phyloP scores from a whole-genome alignment of 352 stramenopile species.

The Elongisporangium senticosum region DNA sequence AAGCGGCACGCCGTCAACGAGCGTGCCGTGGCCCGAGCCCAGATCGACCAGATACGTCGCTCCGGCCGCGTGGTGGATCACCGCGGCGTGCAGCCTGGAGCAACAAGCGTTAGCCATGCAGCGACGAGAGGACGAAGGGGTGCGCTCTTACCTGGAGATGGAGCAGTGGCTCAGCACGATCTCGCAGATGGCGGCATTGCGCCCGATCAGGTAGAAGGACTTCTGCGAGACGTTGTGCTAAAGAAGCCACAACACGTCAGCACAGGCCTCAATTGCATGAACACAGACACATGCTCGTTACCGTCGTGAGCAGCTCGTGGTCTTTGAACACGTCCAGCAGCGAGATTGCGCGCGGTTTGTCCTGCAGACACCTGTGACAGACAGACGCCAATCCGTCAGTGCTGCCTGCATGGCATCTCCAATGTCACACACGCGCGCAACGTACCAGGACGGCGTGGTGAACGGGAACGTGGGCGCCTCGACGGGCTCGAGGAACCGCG shows the following conservation, averaged over 20 bases:
- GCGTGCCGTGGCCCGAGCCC: conserved; percentile 73
- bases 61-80: conserved; percentile 74
- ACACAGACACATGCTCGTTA: conserved; percentile 18
- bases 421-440: too few species aligned
- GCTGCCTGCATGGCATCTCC: neutral
- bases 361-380: conserved; percentile 29
- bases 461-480: conserved; percentile 66
- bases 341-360: conserved; percentile 50
- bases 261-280: neutral
- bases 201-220: conserved; percentile 65
- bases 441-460: conserved; percentile 50
- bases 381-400: neutral
- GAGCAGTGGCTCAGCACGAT: conserved; percentile 82
- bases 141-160: conserved; percentile 36
- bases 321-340: conserved; percentile 81
- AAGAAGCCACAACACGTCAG: conserved; percentile 1
- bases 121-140: neutral
- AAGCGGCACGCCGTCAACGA: conserved; percentile 58
- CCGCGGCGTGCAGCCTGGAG: conserved; percentile 50
- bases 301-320: conserved; percentile 70
- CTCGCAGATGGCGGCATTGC: conserved; percentile 69
- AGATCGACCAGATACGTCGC: conserved; percentile 74
- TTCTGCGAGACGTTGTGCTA: conserved; percentile 80
- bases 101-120: conserved; percentile 1
- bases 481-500: conserved; percentile 64